Conservation (phyloP, 2,329 filamentous ascomycete genomes). For the Fusarium avenaceum region DNA sequence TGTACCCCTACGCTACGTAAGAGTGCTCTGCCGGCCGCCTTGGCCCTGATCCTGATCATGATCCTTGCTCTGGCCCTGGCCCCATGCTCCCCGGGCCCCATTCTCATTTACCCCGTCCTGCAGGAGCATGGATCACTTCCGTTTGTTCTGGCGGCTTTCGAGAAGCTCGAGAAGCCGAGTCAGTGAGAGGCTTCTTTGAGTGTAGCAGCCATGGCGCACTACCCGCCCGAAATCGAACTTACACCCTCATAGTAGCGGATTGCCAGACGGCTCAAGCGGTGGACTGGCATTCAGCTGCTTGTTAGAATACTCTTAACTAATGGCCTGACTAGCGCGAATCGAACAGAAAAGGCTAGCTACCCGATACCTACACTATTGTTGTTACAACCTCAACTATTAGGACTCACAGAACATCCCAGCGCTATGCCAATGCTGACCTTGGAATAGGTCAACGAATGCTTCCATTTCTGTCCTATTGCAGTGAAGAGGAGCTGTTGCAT, state of each 20-base stretch:
- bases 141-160: slow-evolving; percentile 49
- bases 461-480: neutral
- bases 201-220: slow-evolving; percentile 26
- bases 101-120: slow-evolving; percentile 45
- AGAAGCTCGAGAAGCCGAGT: slow-evolving; percentile 42
- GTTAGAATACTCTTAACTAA: slow-evolving; percentile 6
- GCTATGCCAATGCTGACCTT: neutral
- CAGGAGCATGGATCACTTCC: slow-evolving; percentile 41
- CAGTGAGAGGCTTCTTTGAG: slow-evolving; percentile 1
- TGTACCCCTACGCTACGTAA: slow-evolving; percentile 17
- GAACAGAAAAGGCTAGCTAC: neutral
- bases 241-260: slow-evolving; percentile 14
- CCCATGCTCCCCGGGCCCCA: slow-evolving; percentile 42
- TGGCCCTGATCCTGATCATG: neutral
- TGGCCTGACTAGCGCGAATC: slow-evolving; percentile 17
- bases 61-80: slow-evolving; percentile 27
- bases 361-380: slow-evolving; percentile 17
- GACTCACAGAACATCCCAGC: neutral
- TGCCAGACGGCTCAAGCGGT: slow-evolving; percentile 2
- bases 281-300: slow-evolving; percentile 5
- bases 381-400: slow-evolving; percentile 26
- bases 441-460: neutral
- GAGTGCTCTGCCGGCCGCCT: slow-evolving; percentile 26
- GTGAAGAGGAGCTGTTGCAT: slow-evolving; percentile 4
- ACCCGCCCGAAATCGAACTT: slow-evolving; percentile 19